These are phyloP conservation scores for Chenopodium berlandieri DNA, from an alignment of 148 eudicot species.

Conservation along the genomic window DNA sequence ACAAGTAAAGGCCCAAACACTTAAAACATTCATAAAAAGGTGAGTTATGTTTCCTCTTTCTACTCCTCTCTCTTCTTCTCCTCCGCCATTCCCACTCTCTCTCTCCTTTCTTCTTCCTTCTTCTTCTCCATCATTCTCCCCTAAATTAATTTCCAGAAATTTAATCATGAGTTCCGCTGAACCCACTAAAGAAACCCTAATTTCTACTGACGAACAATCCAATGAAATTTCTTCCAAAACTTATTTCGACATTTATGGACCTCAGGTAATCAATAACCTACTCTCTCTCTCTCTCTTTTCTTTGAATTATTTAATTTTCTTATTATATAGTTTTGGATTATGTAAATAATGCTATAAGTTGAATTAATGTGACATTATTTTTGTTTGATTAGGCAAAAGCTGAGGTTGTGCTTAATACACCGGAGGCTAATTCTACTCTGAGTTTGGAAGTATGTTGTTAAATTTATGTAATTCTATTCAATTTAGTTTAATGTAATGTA, in stretches of 20 bases:
- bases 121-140: neutral
- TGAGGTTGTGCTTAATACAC: slow-evolving; percentile 58
- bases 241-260: slow-evolving; percentile 72
- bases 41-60: too few species aligned
- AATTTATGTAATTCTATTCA: neutral
- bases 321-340: neutral
- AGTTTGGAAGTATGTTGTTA: slow-evolving; percentile 56
- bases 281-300: slow-evolving; percentile 1
- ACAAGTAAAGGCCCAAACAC: neutral
- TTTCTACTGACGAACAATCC: slow-evolving; percentile 22
- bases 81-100: neutral
- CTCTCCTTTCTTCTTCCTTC: neutral
- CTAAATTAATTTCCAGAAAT: slow-evolving; percentile 14
- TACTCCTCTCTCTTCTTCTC: neutral
- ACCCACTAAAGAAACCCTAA: slow-evolving; percentile 26
- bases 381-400: slow-evolving; percentile 60
- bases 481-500: neutral
- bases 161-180: slow-evolving; percentile 15
- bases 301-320: neutral
- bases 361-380: neutral
- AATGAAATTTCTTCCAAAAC: slow-evolving; percentile 26
- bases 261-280: slow-evolving; percentile 42
- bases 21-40: neutral
- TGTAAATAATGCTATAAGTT: neutral
- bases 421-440: slow-evolving; percentile 58